A percentile compares a stretch with the other conserved stretches of the same genome.
Evolutionary conservation across 2,329 filamentous ascomycete genomes (phyloP).

Genomic region (Trichoderma koningii): DNA sequence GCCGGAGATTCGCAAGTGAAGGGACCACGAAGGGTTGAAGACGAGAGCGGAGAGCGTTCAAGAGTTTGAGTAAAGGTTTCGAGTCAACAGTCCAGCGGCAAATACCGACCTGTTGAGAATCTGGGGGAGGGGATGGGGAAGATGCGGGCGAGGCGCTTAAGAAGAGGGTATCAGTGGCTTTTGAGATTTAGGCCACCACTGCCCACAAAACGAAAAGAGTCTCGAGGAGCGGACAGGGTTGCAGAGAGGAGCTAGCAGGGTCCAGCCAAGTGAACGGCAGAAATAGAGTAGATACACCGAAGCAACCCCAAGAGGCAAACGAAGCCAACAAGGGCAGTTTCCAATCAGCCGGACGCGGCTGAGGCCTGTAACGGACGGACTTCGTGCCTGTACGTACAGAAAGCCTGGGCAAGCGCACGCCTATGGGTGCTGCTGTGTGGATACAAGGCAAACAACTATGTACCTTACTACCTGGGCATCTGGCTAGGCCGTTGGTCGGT

Average conservation of each 20-base stretch:
- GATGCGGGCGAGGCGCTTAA: slow-evolving; percentile 20
- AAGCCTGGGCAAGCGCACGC: slow-evolving; percentile 11
- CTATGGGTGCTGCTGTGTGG: slow-evolving; percentile 8
- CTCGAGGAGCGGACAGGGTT: slow-evolving; percentile 8
- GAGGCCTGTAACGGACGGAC: slow-evolving; percentile 22
- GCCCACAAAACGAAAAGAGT: slow-evolving; percentile 14
- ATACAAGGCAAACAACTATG: slow-evolving; percentile 25
- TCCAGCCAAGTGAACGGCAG: slow-evolving; percentile 17
- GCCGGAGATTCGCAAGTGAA: not conserved
- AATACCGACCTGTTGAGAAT: slow-evolving; percentile 15
- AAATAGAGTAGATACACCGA: slow-evolving; percentile 29
- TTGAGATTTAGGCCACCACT: slow-evolving; percentile 30
- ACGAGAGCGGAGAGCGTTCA: not conserved
- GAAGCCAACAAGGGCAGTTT: slow-evolving; percentile 30
- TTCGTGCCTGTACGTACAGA: slow-evolving; percentile 6
- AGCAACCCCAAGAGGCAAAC: slow-evolving; percentile 28
- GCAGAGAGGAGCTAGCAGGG: slow-evolving; percentile 26
- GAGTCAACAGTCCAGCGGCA: slow-evolving; percentile 1
- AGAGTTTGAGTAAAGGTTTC: not conserved
- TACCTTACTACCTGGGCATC: not conserved
- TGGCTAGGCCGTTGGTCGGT: slow-evolving; percentile 24
- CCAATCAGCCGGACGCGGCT: slow-evolving; percentile 32
- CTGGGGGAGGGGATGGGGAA: slow-evolving; percentile 27
- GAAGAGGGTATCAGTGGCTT: slow-evolving; percentile 33
- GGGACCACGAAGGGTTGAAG: not conserved